Base-by-base conservation (phyloP, 345 rosid genomes). In the Corchorus olitorius region DNA sequence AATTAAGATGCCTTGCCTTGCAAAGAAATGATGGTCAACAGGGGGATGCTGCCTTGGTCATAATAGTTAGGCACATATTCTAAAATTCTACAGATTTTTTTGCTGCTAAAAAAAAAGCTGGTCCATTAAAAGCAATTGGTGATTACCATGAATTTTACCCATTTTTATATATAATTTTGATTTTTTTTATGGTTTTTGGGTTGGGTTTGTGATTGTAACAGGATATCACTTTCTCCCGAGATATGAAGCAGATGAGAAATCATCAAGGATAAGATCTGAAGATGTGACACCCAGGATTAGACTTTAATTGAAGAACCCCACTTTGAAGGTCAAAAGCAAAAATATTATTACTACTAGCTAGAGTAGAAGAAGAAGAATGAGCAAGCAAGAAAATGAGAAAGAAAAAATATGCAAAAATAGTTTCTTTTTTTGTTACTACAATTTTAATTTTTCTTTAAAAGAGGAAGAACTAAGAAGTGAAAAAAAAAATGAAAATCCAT, bases 171-270 rank as follows among this genome's bases (percentile, higher is more conserved):
- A 4, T 49, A 27, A 5, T 0, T 79, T 52, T 53, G 43, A 34
- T 37, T 8, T 73, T 39, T 39, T 39, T 39, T 39, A 3, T 4
- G 43, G 43, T 27, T 27, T 27, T 27, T 27, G 43, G 41, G 41
- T 39, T 39, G 41, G 43, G 43, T 39, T 39, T 39, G 74, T 73
- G 68, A 70, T 69, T 79, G 82, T 43, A 76, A 75, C 85, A 92
- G 93, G 89, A 86, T 67, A 80, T 82, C 75, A 81, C 80, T 80
- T 78, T 86, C 64, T 82, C 86, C 45, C 76, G 70, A 80, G 88
- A 88, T 85, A 82, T 77, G 66, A 83, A 88, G 74, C 88, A 79
- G 87, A 86, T 81, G 85, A 85, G 90, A 81, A 79, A 87, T 84
- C 87, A 79, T 78, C 89, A 84, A 84, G 88, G 87, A 87, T 88